Evolutionary conservation across 2,329 filamentous ascomycete genomes (phyloP).

Genomic region (Leptographium lundbergii): DNA sequence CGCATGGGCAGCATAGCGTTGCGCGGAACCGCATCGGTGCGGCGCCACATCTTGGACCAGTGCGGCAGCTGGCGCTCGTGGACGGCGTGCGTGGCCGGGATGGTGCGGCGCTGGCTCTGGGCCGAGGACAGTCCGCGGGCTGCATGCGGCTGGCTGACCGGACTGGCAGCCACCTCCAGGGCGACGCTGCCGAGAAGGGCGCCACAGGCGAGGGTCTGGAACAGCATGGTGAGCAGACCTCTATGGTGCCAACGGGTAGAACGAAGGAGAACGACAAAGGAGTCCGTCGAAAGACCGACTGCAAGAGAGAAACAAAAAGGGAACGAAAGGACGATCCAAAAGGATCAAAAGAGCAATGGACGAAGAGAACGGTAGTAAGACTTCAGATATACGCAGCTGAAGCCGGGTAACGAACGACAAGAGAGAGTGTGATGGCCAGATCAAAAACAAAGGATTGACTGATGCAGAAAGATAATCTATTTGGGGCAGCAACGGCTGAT

Average conservation of each 20-base stretch:
- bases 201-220: conserved; percentile 1
- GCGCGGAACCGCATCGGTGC: conserved; percentile 14
- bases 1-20: conserved; percentile 14
- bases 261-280: neutral
- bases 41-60: conserved; percentile 15
- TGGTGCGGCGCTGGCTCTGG: neutral
- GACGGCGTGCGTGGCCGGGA: conserved; percentile 15
- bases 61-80: conserved; percentile 20
- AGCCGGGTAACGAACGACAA: neutral
- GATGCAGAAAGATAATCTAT: neutral
- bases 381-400: neutral
- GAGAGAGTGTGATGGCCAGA: neutral
- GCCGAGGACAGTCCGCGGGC: neutral
- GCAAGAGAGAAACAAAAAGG: neutral
- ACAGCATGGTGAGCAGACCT: neutral
- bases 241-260: neutral
- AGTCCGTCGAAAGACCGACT: neutral
- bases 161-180: conserved; percentile 3
- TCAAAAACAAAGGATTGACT: neutral
- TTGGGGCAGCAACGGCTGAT: neutral
- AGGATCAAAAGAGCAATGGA: neutral
- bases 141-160: neutral
- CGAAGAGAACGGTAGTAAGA: neutral
- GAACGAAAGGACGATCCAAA: neutral
- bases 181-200: conserved; percentile 1